These are phyloP conservation scores for Phytophthora macrochlamydospora DNA, from an alignment of 352 stramenopile genomes.

Conservation along the genomic window DNA sequence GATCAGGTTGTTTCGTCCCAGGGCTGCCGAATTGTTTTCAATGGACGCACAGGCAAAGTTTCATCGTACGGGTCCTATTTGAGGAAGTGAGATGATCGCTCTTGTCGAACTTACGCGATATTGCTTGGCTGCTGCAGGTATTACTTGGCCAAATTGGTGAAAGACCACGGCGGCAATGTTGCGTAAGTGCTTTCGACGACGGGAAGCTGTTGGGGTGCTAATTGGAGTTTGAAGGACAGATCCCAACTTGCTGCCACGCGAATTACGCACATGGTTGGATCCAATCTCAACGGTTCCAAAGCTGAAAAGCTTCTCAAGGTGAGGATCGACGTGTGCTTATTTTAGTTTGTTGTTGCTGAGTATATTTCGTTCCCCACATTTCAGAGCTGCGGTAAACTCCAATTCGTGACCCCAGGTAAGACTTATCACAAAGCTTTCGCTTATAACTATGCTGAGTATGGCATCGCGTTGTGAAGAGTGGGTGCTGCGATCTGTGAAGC, in stretches of 20 bases:
- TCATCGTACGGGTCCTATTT: conserved; percentile 53
- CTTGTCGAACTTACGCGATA: not conserved
- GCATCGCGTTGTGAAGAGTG: conserved; percentile 43
- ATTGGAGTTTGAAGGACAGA: conserved; percentile 20
- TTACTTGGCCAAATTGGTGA: conserved; percentile 79
- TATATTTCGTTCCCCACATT: too few relatives aligned
- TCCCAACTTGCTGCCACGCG: conserved; percentile 46
- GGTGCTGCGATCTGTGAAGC: conserved; percentile 79
- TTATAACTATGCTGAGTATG: too few relatives aligned
- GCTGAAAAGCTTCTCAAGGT: conserved; percentile 78
- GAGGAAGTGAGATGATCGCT: not conserved
- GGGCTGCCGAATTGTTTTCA: conserved; percentile 83
- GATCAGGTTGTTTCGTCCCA: conserved; percentile 19
- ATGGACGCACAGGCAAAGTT: conserved; percentile 80
- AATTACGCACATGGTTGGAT: conserved; percentile 85
- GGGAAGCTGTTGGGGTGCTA: not conserved
- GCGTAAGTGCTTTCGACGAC: conserved; percentile 35
- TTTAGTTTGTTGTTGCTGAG: not conserved
- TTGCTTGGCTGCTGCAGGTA: conserved; percentile 50
- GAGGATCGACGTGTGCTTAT: not conserved
- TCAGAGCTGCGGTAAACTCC: conserved; percentile 40
- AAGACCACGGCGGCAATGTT: conserved; percentile 76
- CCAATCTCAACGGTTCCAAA: conserved; percentile 78
- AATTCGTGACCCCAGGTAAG: conserved; percentile 70
- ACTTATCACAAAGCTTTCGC: not conserved